These are phyloP conservation scores for Hericium coralloides DNA, from an alignment of 768 basidiomycete species.

Conservation along the genomic window DNA sequence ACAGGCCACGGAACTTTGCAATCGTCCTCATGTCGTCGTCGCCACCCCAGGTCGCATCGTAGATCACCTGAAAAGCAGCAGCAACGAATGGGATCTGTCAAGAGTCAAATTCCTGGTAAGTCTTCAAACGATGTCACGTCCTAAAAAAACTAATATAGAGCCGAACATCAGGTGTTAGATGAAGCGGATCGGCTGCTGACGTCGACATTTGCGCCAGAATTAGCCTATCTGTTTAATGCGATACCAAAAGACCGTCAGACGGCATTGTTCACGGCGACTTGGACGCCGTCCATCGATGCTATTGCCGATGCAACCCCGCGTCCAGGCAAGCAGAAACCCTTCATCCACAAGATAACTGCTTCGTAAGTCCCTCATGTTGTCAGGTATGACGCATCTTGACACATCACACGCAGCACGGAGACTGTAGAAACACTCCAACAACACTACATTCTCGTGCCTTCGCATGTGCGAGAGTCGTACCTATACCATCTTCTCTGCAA, in stretches of 20 bases:
- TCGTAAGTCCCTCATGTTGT: constrained; percentile 36
- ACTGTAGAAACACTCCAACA: constrained; percentile 88
- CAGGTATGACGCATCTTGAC: neutral
- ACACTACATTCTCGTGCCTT: constrained; percentile 85
- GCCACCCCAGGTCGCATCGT: constrained; percentile 95
- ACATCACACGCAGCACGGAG: constrained; percentile 49
- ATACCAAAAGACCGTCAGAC: constrained; percentile 89
- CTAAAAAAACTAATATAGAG: neutral
- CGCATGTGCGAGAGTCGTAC: constrained; percentile 89
- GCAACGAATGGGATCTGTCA: constrained; percentile 74
- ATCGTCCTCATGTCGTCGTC: constrained; percentile 86
- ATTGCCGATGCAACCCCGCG: constrained; percentile 65
- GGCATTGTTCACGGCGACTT: constrained; percentile 92
- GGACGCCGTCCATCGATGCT: constrained; percentile 78
- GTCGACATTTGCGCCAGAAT: constrained; percentile 79
- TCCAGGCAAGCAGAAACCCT: constrained; percentile 79
- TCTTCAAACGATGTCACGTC: neutral
- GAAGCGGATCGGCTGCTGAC: constrained; percentile 94
- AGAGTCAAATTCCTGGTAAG: constrained; percentile 78
- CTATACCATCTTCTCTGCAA: constrained; percentile 84
- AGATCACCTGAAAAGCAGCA: constrained; percentile 75
- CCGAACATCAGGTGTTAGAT: constrained; percentile 65
- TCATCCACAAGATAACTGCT: constrained; percentile 72
- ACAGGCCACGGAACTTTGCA: constrained; percentile 80
- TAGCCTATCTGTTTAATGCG: constrained; percentile 64